Base-by-base conservation (phyloP, 1,139 yeast species). In the Candida sp. region DNA sequence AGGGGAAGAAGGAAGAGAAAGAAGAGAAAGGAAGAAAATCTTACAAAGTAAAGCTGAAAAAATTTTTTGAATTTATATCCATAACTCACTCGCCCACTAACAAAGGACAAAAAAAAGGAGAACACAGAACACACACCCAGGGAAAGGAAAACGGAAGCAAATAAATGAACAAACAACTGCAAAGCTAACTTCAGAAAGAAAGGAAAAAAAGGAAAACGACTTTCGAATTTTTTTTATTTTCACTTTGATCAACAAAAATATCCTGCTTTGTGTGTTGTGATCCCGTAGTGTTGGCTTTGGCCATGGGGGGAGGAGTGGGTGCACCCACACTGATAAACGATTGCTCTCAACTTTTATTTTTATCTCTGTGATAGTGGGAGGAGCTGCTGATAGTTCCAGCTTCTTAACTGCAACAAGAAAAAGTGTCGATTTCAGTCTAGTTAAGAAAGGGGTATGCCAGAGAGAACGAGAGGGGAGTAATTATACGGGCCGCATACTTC, bases 351-450 rank as follows among this genome's bases (percentile, higher is more conserved):
- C 8, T 28, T 28, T 17, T 17, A 17, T 17, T 17, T 17, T 17
- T 17, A 17, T 17, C 17, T 17, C 17, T 17, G 17, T 17, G 17
- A 17, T 17, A 17, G 17, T 17, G 17, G 17, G 17, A 17, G 17
- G 17, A 17, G 31, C 7, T 28, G 7, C 31, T 28, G 31, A 28
- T 28, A 28, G 31, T 28, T 17, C 17, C 17, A 28, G 9, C 31
- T 28, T 28, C 31, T 28, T 28, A 28, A 6, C 31, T 7, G 31
- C 8, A 28, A 28, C 31, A 28, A 28, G 31, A 28, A 28, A 38
- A 38, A 38, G 30, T 38, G 32, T 38, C 42, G 42, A 38, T 38
- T 25, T 17, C 31, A 38, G 26, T 38, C 42, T 26, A 38, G 26
- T 38, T 38, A 38, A 38, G 42, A 38, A 38, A 38, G 42, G 42